Evolutionary conservation across 495 filamentous ascomycete species (phyloP), one percentile per base, ranked within the genome.

Genomic region (Neurospora pannonica): DNA sequence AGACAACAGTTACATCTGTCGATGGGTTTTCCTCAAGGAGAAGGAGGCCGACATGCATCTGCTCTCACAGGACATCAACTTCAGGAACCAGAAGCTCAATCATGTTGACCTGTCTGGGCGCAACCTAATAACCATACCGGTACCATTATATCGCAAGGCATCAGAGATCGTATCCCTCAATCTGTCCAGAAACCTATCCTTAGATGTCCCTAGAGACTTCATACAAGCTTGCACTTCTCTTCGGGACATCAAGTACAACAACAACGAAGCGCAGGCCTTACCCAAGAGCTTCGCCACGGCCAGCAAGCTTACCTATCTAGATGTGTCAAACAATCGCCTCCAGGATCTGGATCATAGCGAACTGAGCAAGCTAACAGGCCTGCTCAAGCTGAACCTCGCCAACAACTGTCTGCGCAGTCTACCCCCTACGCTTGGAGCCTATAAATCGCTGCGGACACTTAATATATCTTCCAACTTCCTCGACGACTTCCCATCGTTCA

Each of bases 121-220:
- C 71, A 98, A 95, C 78, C 88, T 99, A 40, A 90, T 96, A 78
- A 97, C 96, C 4, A 99, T 99, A 67, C 96, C 96, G 10, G 97
- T 98, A 76, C 89, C 90, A 4, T 89, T 99, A 15, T 98, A 98
- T 80, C 93, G 94, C 76, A 97, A 93, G 81, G 91, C 95, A 2
- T 86, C 89, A 13, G 96, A 98, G 76, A 98, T 99, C 75, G 95
- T 97, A 71, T 97, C 94, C 9, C 86, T 99, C 39, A 98, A 98
- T 78, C 84, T 99, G 37, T 98, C 95, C 0, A 87, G 91, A 31
- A 99, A 99, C 76, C 87, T 98, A 19, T 94, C 94, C 1, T 86
- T 99, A 67, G 93, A 98, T 80, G 89, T 99, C 17, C 96, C 96
- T 1, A 94, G 93, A 78, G 96, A 99, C 82, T 99, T 99, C 82